phyloP scores from a whole-genome alignment of 176 grass and related monocot species.

The Otatea glauca region DNA sequence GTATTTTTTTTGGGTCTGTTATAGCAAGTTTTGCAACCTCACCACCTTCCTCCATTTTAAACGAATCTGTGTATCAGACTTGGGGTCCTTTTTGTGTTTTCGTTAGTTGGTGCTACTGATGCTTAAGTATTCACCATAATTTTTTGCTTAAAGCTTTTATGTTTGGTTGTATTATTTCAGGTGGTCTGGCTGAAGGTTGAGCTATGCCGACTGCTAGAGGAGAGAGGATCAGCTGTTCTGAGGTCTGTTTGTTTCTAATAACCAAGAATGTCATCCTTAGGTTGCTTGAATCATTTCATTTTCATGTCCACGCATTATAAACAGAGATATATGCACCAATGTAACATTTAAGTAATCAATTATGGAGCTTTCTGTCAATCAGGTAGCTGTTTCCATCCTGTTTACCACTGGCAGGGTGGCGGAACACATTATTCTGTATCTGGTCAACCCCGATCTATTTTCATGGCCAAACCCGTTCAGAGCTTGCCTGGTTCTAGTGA shows the following conservation, averaged over 20 bases:
- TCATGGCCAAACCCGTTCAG: slow-evolving; percentile 7
- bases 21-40: slow-evolving; percentile 13
- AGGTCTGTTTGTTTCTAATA: slow-evolving; percentile 67
- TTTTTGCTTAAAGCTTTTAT: slow-evolving; percentile 1
- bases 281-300: slow-evolving; percentile 25
- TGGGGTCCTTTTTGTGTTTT: slow-evolving; percentile 19
- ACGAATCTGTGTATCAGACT: not conserved
- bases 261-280: not conserved
- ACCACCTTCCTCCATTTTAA: not conserved
- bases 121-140: not conserved
- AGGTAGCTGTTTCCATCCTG: slow-evolving; percentile 1
- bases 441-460: not conserved
- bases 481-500: slow-evolving; percentile 11
- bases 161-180: slow-evolving; percentile 47
- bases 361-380: not conserved
- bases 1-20: not conserved
- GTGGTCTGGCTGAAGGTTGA: slow-evolving; percentile 91
- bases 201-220: slow-evolving; percentile 85
- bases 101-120: slow-evolving; percentile 23
- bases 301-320: slow-evolving; percentile 15
- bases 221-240: slow-evolving; percentile 87
- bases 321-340: not conserved
- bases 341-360: slow-evolving; percentile 21
- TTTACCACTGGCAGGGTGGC: slow-evolving; percentile 3
- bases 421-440: not conserved